phyloP scores from a whole-genome alignment of 2,329 filamentous ascomycete species.

The Rhinocladiella similis region DNA sequence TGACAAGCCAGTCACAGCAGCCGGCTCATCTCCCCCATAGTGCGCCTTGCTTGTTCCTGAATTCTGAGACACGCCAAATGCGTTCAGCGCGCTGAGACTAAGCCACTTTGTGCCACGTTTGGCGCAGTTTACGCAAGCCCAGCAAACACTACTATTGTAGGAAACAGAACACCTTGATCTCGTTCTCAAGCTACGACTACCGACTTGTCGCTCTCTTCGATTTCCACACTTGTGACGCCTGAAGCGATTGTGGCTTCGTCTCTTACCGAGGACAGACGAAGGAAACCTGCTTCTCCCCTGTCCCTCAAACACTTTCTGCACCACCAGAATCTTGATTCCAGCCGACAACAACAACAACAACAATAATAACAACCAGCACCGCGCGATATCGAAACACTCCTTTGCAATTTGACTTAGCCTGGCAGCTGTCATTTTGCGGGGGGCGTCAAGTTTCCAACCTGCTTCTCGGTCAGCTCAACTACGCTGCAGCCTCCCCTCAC shows the following conservation, averaged over 20 bases:
- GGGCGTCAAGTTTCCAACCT: slow-evolving; percentile 6
- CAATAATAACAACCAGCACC: not conserved
- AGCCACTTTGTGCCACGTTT: slow-evolving; percentile 1
- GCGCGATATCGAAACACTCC: slow-evolving; percentile 1
- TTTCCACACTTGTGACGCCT: too few species aligned
- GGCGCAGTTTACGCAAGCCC: slow-evolving; percentile 1
- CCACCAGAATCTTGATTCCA: too few species aligned
- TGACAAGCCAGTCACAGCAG: not conserved
- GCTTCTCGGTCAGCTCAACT: not conserved
- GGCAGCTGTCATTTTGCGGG: slow-evolving; percentile 8
- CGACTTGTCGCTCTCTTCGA: too few species aligned
- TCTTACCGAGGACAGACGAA: not conserved
- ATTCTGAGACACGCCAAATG: slow-evolving; percentile 20
- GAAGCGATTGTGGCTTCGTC: too few species aligned
- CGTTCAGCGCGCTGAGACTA: not conserved
- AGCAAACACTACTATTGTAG: not conserved
- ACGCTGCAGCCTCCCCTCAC: not conserved
- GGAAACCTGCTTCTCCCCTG: not conserved
- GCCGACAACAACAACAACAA: too few species aligned
- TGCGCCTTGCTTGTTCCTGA: slow-evolving; percentile 19
- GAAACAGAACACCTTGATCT: not conserved
- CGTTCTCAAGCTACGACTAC: not conserved
- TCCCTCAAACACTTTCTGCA: too few species aligned
- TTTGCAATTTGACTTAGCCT: slow-evolving; percentile 8
- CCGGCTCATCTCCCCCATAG: not conserved